Evolutionary conservation across 1,284 basidiomycete species (phyloP), one percentile per base, ranked within the genome.

Genomic region (Sporisorium reilianum): DNA sequence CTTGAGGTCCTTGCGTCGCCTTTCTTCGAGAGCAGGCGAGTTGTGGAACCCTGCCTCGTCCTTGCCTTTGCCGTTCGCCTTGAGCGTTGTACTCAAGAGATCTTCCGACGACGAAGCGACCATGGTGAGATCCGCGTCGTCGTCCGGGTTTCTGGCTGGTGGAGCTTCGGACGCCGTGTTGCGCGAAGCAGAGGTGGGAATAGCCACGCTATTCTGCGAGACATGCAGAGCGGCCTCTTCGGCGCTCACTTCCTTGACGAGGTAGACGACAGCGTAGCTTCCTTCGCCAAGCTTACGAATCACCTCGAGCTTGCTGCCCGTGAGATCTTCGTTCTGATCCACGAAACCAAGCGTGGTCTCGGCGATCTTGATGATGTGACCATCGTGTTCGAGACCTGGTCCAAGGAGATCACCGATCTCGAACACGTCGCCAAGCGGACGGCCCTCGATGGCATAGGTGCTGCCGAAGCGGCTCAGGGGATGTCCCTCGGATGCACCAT

Each of bases 181-280:
- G 0, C 63, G 51, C 11, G 59, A 65, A 25, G 53, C n/a, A 3
- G 66, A 69, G 4, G 22, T 32, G 16, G 65, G 62, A 11, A 64
- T 64, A 2, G 57, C 44, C 2, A 64, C 28, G 25, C 57, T 62
- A 34, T 67, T 68, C 36, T 67, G 42, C 18, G 57, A 48, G 10
- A 50, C 42, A 22, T 60, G 40, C 12, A 28, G 25, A 2, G 66
- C 61, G 2, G 64, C 71, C 5, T 57, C 59, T 36, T 75, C 66
- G 14, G 72, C 72, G 54, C 62, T 58, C 30, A 84, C 78, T 44
- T 84, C 82, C 30, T 72, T 67, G 38, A 82, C 83, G 2, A 84
- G 71, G 38, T 84, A 84, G 44, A 84, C 83, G 12, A 79, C 75
- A 3, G 83, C 83, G 50, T 84, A 84, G 65, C 82, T 84, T 18